phyloP scores from a whole-genome alignment of 331 rosid genomes.

The Phaseolus coccineus region DNA sequence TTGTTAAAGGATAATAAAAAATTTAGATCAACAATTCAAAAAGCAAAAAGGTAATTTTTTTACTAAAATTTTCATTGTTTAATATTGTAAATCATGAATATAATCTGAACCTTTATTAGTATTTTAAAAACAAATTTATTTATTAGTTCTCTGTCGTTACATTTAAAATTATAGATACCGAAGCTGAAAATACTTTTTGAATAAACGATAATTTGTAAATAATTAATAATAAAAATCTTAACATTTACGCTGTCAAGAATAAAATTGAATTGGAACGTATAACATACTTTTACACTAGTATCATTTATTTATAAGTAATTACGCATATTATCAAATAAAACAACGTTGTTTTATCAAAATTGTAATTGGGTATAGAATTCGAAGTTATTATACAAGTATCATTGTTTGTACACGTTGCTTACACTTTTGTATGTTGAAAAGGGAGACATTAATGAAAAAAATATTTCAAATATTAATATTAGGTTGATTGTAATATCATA shows the following conservation, averaged over 20 bases:
- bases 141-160: neutral
- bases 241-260: neutral
- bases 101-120: neutral
- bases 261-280: neutral
- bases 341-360: no score
- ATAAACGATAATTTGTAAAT: neutral
- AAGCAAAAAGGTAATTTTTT: neutral
- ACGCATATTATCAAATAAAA: neutral
- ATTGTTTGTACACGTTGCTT: no score
- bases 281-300: neutral
- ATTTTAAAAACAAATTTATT: neutral
- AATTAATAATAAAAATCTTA: neutral
- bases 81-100: neutral
- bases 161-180: neutral
- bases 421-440: no score
- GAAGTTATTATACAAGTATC: no score
- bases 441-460: no score
- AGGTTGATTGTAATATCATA: no score
- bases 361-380: no score
- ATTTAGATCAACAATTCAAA: neutral
- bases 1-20: neutral
- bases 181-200: neutral
- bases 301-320: neutral
- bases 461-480: no score
- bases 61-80: neutral